phyloP scores from a whole-genome alignment of 176 grass and related monocot species.

The Hyparrhenia diplandra region DNA sequence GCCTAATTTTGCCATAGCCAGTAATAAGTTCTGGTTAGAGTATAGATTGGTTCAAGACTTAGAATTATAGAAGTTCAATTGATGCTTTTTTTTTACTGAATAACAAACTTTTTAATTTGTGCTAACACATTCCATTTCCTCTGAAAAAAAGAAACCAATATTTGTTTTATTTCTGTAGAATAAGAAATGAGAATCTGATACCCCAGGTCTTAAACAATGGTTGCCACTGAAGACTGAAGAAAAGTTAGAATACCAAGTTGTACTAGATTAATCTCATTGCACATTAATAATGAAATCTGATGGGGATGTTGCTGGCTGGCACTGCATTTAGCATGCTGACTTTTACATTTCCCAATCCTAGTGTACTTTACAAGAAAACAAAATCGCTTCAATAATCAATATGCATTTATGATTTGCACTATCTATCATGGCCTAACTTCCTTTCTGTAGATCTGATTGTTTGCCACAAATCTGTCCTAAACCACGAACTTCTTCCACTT shows the following conservation, averaged over 20 bases:
- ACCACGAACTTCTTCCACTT: background rate
- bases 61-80: background rate
- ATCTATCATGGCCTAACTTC: background rate
- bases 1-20: background rate
- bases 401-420: background rate
- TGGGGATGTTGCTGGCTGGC: slow-evolving; percentile 12
- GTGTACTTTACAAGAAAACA: background rate
- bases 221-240: background rate
- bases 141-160: background rate
- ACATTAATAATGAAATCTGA: background rate
- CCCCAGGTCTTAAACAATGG: background rate
- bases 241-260: background rate
- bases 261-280: background rate
- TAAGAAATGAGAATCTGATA: slow-evolving; percentile 9
- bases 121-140: background rate
- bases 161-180: background rate
- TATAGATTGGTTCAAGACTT: background rate
- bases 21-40: background rate
- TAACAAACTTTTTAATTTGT: background rate
- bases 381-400: background rate
- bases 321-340: slow-evolving; percentile 1
- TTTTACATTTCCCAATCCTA: too few species aligned
- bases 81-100: background rate
- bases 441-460: background rate
- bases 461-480: background rate